Conservation (phyloP, 495 filamentous ascomycete species). For the Podospora tetraspora region DNA sequence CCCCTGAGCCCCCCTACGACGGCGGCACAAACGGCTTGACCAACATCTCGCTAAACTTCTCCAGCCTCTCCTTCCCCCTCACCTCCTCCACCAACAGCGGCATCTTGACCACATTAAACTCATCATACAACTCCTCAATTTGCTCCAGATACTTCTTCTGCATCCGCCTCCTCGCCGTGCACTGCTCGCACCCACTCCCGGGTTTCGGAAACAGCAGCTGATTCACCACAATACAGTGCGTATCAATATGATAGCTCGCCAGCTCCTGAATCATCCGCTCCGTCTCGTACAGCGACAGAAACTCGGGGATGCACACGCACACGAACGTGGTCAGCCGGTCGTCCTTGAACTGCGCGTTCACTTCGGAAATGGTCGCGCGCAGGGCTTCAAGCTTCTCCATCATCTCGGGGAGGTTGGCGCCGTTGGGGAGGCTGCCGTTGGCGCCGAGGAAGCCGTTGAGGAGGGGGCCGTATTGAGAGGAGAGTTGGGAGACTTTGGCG, state of each 20-base stretch:
- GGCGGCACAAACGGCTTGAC: constrained; percentile 79
- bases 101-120: constrained; percentile 99
- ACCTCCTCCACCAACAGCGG: constrained; percentile 93
- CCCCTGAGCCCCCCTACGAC: no score
- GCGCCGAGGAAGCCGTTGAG: constrained; percentile 85
- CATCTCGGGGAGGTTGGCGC: constrained; percentile 84
- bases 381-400: constrained; percentile 90
- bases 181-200: constrained; percentile 86
- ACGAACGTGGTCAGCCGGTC: constrained; percentile 94
- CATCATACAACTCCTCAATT: constrained; percentile 97
- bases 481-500: constrained; percentile 91
- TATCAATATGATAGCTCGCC: constrained; percentile 88
- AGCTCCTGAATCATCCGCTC: constrained; percentile 99
- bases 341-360: constrained; percentile 97
- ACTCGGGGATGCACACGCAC: constrained; percentile 97
- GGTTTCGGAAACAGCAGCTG: constrained; percentile 91
- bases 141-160: constrained; percentile 99
- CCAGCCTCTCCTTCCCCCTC: constrained; percentile 85
- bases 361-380: constrained; percentile 86
- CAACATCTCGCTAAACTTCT: constrained; percentile 91
- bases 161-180: constrained; percentile 92
- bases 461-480: constrained; percentile 90
- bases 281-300: constrained; percentile 95
- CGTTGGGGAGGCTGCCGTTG: constrained; percentile 76
- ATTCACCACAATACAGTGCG: constrained; percentile 96